Evolutionary conservation across 805 yeast species (phyloP).

Genomic region (Candida ponderosae): DNA sequence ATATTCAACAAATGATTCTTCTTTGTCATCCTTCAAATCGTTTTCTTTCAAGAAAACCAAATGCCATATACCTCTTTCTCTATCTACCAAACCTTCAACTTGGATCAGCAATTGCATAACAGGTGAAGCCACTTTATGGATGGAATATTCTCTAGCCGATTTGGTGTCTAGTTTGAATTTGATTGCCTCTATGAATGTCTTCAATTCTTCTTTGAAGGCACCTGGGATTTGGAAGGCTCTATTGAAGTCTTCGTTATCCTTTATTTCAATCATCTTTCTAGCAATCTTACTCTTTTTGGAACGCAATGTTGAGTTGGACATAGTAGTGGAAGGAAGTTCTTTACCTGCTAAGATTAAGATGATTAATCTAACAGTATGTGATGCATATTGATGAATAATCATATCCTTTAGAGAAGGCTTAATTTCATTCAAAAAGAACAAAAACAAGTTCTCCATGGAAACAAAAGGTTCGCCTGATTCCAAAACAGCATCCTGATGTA

Average conservation of each 20-base stretch:
- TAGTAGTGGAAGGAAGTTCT: conserved; percentile 65
- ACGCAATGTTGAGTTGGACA: conserved; percentile 64
- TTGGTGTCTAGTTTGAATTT: conserved; percentile 28
- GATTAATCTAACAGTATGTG: conserved; percentile 75
- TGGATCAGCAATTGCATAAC: conserved; percentile 72
- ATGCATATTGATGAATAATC: conserved; percentile 73
- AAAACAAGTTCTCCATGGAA: conserved; percentile 60
- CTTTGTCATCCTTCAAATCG: conserved; percentile 47
- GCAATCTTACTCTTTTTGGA: conserved; percentile 83
- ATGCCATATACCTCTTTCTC: conserved; percentile 66
- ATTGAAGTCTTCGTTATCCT: conserved; percentile 67
- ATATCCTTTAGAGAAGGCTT: conserved; percentile 50
- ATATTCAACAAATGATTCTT: conserved; percentile 77
- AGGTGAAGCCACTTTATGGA: conserved; percentile 81
- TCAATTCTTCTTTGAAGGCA: conserved; percentile 55
- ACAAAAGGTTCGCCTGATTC: conserved; percentile 32
- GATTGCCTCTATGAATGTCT: conserved; percentile 36
- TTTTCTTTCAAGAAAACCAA: conserved; percentile 44
- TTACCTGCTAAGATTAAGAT: conserved; percentile 71
- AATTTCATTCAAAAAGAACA: conserved; percentile 59
- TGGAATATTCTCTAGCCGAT: conserved; percentile 63
- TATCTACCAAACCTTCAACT: conserved; percentile 74
- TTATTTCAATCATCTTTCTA: conserved; percentile 85
- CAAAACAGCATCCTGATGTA: conserved; percentile 23
- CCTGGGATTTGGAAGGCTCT: conserved; percentile 63